These are phyloP conservation scores for Euphorbia peplus DNA, from an alignment of 345 rosid genomes.

Conservation along the genomic window DNA sequence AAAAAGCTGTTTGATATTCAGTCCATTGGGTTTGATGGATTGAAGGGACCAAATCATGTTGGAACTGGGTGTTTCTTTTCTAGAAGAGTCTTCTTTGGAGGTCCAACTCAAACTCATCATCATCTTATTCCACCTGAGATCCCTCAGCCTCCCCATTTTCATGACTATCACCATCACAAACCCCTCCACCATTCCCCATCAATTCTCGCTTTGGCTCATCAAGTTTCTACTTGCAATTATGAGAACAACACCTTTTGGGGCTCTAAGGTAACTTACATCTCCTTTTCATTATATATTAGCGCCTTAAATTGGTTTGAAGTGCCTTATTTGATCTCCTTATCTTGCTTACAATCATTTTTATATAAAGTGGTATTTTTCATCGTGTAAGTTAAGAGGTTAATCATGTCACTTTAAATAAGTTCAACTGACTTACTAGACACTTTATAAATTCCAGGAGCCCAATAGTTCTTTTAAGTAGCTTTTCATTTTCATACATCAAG, in stretches of 20 bases:
- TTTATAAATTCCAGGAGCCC: too few relatives aligned
- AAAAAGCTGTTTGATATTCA: slow-evolving; percentile 40
- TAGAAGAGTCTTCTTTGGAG: slow-evolving; percentile 54
- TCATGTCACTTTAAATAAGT: too few relatives aligned
- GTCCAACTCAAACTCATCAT: too few relatives aligned
- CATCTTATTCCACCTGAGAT: slow-evolving; percentile 26
- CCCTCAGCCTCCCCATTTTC: slow-evolving; percentile 27
- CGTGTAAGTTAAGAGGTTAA: too few relatives aligned
- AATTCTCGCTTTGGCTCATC: slow-evolving; percentile 39
- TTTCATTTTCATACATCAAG: too few relatives aligned
- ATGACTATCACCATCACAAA: not conserved
- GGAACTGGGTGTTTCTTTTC: slow-evolving; percentile 69
- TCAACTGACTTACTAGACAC: too few relatives aligned
- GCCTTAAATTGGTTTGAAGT: too few relatives aligned
- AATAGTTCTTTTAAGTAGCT: too few relatives aligned
- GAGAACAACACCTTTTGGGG: slow-evolving; percentile 68
- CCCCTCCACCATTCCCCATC: slow-evolving; percentile 26
- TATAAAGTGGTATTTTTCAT: too few relatives aligned
- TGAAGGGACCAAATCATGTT: slow-evolving; percentile 39
- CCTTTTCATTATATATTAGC: too few relatives aligned
- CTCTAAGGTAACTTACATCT: slow-evolving; percentile 34
- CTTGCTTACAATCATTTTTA: too few relatives aligned
- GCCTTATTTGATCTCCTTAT: too few relatives aligned
- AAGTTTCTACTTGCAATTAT: slow-evolving; percentile 49
- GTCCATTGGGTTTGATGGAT: slow-evolving; percentile 48